These are phyloP conservation scores for Phyllosticta citrichinensis DNA, from an alignment of 2,329 filamentous ascomycete species.

Conservation along the genomic window DNA sequence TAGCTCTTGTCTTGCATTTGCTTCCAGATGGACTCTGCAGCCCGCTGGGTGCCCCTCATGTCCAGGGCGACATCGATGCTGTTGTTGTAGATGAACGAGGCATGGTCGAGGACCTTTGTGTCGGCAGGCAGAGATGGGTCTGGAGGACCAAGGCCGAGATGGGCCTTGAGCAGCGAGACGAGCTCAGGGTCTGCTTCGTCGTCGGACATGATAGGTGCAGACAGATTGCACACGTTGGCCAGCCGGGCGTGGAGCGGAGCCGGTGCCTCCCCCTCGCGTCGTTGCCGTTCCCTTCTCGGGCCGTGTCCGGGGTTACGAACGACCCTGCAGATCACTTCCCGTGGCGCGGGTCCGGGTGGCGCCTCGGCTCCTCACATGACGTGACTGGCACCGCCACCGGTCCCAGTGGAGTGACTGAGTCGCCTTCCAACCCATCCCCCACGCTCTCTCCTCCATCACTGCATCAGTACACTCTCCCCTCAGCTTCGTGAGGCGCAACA, in stretches of 20 bases:
- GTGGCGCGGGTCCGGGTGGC: no score
- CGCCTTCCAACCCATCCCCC: not conserved
- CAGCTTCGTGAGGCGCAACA: constrained; percentile 2
- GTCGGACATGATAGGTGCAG: constrained; percentile 59
- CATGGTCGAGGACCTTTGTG: constrained; percentile 71
- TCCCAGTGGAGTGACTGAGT: not conserved
- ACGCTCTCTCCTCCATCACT: not conserved
- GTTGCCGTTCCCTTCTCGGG: not conserved
- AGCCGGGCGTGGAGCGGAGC: not conserved
- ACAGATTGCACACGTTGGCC: not conserved
- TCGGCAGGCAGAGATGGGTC: constrained; percentile 52
- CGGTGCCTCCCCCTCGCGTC: not conserved
- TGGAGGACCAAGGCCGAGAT: constrained; percentile 52
- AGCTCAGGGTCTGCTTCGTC: constrained; percentile 86
- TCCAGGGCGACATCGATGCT: constrained; percentile 86
- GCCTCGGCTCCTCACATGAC: not conserved
- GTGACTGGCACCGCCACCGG: not conserved
- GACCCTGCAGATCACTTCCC: not conserved
- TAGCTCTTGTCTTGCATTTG: constrained; percentile 79
- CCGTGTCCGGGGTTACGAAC: not conserved
- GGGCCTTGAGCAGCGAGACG: constrained; percentile 73
- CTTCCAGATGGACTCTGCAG: constrained; percentile 66
- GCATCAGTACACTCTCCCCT: constrained; percentile 1
- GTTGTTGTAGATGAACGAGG: constrained; percentile 84
- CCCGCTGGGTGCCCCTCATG: constrained; percentile 69